Base-by-base conservation (phyloP, 805 yeast species). In the Wickerhamomyces rabaulensis region DNA sequence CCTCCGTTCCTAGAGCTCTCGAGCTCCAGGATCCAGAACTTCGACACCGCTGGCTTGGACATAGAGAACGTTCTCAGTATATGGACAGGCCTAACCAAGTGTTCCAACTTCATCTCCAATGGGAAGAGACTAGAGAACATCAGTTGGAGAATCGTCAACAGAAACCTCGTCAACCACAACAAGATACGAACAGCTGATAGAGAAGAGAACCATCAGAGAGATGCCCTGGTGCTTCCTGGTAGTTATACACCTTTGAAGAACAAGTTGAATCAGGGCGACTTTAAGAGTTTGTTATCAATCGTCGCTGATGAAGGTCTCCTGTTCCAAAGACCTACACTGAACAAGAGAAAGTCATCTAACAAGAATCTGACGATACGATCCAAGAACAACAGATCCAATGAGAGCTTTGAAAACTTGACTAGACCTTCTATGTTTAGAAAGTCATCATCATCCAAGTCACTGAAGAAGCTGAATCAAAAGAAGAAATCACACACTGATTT, bases 61-160 rank as follows among this genome's bases (percentile, higher is more conserved):
- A 57, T 71, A 35, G 72, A 69, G 45, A 68, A 67, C 42, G 68
- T 71, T 3, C 52, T 71, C 25, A 64, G 70, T 3, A 64, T 71
- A 21, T 70, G 75, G 73, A 67, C 73, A 9, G 71, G 74, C 2
- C 47, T 61, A 15, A 61, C 62, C 1, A 61, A 57, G 42, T 61
- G 64, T 37, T 61, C 65, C 9, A 56, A 53, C 16, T 59, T 56
- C 47, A 56, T 61, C 29, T 56, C 58, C 43, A 55, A 57, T 44
- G 65, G 65, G 12, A 60, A 57, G 46, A 47, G 65, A 21, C 43
- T 61, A 21, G 65, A 61, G 46, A 61, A 61, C 45, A 60, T 61
- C 46, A 60, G 64, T 49, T 61, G 65, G 65, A 55, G 65, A 46
- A 61, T 61, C 16, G 65, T 61, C 35, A 61, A 61, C 41, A 53